Conservation (phyloP, 108 stramenopile genomes). For the Phaeodactylum tricornutum region DNA sequence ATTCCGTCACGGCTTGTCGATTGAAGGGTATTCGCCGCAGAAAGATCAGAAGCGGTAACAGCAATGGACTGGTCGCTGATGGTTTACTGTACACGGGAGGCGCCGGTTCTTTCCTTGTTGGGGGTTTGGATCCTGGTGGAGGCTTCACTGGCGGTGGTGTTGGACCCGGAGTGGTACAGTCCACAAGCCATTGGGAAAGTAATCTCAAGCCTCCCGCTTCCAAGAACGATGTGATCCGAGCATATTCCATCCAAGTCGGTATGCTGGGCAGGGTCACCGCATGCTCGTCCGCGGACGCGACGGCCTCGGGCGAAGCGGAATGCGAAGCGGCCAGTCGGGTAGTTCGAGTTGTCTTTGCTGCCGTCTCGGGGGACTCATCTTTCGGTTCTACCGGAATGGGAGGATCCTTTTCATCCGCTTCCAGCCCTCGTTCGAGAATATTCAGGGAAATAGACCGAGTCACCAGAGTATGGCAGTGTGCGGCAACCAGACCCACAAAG, state of each 20-base stretch:
- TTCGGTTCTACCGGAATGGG: not conserved
- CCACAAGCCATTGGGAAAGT: constrained; percentile 39
- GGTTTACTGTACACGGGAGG: constrained; percentile 3
- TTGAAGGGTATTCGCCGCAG: constrained; percentile 36
- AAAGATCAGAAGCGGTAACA: constrained; percentile 26
- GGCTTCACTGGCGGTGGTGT: constrained; percentile 1
- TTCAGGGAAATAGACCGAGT: constrained; percentile 24
- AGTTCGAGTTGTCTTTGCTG: not conserved
- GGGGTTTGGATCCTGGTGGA: not conserved
- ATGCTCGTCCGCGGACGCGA: no score
- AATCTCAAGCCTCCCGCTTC: constrained; percentile 38
- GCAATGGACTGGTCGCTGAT: constrained; percentile 22
- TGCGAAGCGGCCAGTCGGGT: no score
- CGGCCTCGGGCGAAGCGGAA: no score
- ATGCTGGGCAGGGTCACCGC: not conserved
- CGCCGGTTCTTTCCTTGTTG: not conserved
- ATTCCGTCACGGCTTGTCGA: constrained; percentile 27
- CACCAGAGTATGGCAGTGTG: constrained; percentile 25
- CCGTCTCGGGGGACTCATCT: not conserved
- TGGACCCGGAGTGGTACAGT: constrained; percentile 14
- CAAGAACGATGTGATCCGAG: constrained; percentile 25
- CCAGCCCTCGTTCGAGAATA: constrained; percentile 38
- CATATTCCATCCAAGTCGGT: not conserved
- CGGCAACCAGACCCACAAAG: constrained; percentile 29
- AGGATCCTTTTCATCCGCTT: constrained; percentile 4